A percentile compares a stretch with the other conserved stretches of the same genome.
These are phyloP conservation scores for Kodamaea laetipori DNA, from an alignment of 805 yeast genomes.

Conservation along the genomic window DNA sequence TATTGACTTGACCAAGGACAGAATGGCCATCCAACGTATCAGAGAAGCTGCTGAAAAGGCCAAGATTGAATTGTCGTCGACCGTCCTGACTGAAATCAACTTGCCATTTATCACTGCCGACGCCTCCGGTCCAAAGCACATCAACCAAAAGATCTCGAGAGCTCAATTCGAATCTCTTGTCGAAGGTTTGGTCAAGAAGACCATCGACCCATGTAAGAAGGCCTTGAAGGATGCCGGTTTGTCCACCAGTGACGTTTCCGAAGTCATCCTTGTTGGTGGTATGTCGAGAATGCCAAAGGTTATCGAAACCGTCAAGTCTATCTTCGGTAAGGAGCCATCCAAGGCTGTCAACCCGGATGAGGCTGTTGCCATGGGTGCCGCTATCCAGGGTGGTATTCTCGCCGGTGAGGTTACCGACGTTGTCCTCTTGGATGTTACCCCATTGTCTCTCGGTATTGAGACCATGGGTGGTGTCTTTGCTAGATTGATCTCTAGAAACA, in stretches of 20 bases:
- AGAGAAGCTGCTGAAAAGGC: slow-evolving; percentile 90
- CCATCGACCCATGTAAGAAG: slow-evolving; percentile 76
- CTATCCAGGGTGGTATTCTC: slow-evolving; percentile 95
- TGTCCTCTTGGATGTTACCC: slow-evolving; percentile 84
- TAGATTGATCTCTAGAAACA: slow-evolving; percentile 86
- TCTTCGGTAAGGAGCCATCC: slow-evolving; percentile 82
- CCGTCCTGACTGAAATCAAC: slow-evolving; percentile 71
- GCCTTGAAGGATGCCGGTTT: slow-evolving; percentile 81
- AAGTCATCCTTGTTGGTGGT: slow-evolving; percentile 86
- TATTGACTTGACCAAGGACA: slow-evolving; percentile 62
- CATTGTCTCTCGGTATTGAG: slow-evolving; percentile 92
- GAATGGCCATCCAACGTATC: slow-evolving; percentile 82
- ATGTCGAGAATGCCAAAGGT: slow-evolving; percentile 94
- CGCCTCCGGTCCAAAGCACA: slow-evolving; percentile 78
- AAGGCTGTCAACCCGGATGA: slow-evolving; percentile 94
- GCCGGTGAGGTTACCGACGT: slow-evolving; percentile 96
- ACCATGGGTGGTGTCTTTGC: slow-evolving; percentile 98
- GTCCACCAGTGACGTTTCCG: slow-evolving; percentile 65
- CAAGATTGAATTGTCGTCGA: slow-evolving; percentile 80
- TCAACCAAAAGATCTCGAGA: slow-evolving; percentile 68
- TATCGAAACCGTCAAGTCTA: slow-evolving; percentile 68
- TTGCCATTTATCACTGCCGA: slow-evolving; percentile 87
- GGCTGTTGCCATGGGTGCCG: slow-evolving; percentile 96
- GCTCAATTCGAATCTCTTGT: slow-evolving; percentile 67
- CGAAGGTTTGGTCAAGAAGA: slow-evolving; percentile 68